Evolutionary conservation across 2,329 filamentous ascomycete species (phyloP).

Genomic region (Ophiocordyceps robertsii): DNA sequence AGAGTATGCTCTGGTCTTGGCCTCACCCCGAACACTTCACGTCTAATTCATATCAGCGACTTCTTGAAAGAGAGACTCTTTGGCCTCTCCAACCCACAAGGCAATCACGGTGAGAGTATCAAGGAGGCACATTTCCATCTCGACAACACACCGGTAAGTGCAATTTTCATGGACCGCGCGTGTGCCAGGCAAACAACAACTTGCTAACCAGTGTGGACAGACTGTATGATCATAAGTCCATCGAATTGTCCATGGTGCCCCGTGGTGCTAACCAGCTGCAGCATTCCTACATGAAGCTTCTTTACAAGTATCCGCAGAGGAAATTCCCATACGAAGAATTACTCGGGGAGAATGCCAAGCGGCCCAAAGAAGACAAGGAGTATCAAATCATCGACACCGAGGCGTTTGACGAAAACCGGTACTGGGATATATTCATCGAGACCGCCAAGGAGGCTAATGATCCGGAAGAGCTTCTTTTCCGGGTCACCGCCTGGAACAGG

Average conservation of each 20-base stretch:
- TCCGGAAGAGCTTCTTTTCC: constrained; percentile 82
- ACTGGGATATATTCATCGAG: constrained; percentile 97
- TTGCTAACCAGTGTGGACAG: constrained; percentile 18
- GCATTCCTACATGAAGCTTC: constrained; percentile 98
- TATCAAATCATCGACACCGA: constrained; percentile 89
- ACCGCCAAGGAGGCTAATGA: constrained; percentile 90
- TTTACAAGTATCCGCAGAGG: constrained; percentile 93
- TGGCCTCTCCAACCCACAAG: constrained; percentile 88
- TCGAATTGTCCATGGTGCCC: not conserved
- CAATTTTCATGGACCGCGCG: not conserved
- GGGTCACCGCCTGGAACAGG: constrained; percentile 91
- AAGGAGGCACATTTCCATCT: constrained; percentile 95
- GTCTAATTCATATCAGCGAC: constrained; percentile 39
- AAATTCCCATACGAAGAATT: constrained; percentile 88
- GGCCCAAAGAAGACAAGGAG: constrained; percentile 65
- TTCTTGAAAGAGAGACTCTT: constrained; percentile 93
- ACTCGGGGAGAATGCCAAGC: constrained; percentile 67
- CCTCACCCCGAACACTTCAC: not conserved
- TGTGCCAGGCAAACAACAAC: not conserved
- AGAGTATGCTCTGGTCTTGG: constrained; percentile 44
- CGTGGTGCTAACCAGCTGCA: constrained; percentile 20
- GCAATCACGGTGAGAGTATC: constrained; percentile 92
- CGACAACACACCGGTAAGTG: constrained; percentile 69
- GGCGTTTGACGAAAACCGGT: constrained; percentile 74
- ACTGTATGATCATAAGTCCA: constrained; percentile 23